Percentiles rank a stretch among this genome's conserved stretches.
Conservation (phyloP, 441 rosid genomes). For the Biscutella laevigata region DNA sequence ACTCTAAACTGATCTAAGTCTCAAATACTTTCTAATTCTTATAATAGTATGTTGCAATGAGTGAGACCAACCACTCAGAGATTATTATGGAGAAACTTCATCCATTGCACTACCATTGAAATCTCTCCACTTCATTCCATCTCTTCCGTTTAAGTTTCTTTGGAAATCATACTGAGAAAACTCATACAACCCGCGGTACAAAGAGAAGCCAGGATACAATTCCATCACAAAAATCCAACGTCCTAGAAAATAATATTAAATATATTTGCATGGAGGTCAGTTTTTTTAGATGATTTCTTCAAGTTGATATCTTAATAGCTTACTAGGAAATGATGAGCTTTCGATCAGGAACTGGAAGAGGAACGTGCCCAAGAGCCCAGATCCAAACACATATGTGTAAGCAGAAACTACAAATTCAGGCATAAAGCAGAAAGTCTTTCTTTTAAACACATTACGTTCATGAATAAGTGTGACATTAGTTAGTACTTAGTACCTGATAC, state of each 20-base stretch:
- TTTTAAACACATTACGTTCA: background rate
- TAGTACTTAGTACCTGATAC: constrained; percentile 77
- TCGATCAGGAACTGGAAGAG: constrained; percentile 55
- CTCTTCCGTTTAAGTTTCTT: constrained; percentile 28
- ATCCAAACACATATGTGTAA: constrained; percentile 55
- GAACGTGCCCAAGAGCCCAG: constrained; percentile 70
- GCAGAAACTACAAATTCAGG: constrained; percentile 42
- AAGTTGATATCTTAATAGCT: constrained; percentile 24
- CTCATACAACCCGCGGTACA: constrained; percentile 81
- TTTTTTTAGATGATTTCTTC: background rate
- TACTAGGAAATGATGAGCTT: constrained; percentile 66
- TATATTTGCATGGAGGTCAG: background rate
- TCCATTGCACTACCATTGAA: constrained; percentile 53
- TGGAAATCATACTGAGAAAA: constrained; percentile 48
- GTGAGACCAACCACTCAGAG: constrained; percentile 64
- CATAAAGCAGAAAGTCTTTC: background rate
- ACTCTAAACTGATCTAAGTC: no score
- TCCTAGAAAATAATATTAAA: constrained; percentile 28
- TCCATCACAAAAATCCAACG: constrained; percentile 59
- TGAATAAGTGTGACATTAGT: background rate
- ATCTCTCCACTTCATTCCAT: constrained; percentile 74
- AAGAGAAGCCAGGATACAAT: constrained; percentile 78
- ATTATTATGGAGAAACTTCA: constrained; percentile 50
- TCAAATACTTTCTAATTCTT: no score
- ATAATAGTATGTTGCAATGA: constrained; percentile 58